Conservation (phyloP, 108 stramenopile genomes). For the Conticribra guillardii region DNA sequence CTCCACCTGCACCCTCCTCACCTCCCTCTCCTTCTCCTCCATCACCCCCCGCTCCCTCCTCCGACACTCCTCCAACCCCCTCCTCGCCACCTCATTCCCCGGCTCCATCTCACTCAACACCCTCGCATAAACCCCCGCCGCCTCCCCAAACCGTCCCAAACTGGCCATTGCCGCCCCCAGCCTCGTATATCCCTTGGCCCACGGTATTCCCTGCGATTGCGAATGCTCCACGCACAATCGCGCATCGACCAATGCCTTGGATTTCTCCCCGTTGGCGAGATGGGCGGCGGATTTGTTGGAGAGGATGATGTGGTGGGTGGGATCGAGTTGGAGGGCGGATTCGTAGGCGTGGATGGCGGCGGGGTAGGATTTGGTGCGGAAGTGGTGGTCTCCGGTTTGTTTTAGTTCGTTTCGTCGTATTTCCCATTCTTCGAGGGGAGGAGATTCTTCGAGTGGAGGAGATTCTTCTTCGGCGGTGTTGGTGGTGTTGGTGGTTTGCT, state of each 20-base stretch:
- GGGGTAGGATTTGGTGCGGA: constrained; percentile 59
- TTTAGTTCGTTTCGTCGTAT: constrained; percentile 77
- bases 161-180: constrained; percentile 80
- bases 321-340: constrained; percentile 73
- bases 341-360: constrained; percentile 72
- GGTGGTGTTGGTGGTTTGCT: neutral
- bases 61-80: constrained; percentile 69
- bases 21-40: constrained; percentile 47
- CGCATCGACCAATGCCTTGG: constrained; percentile 80
- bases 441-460: neutral
- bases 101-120: constrained; percentile 62
- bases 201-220: constrained; percentile 33
- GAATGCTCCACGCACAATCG: constrained; percentile 56
- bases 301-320: constrained; percentile 59
- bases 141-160: constrained; percentile 70
- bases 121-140: constrained; percentile 57
- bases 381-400: constrained; percentile 64
- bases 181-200: constrained; percentile 74
- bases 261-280: constrained; percentile 71
- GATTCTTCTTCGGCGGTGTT: neutral
- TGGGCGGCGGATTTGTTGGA: constrained; percentile 88
- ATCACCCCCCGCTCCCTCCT: constrained; percentile 26
- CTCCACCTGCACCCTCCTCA: constrained; percentile 33
- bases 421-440: constrained; percentile 77
- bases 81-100: constrained; percentile 60